Evolutionary conservation across 495 filamentous ascomycete genomes (phyloP), one percentile per base, ranked within the genome.

Genomic region (Hypoxylon rickii): DNA sequence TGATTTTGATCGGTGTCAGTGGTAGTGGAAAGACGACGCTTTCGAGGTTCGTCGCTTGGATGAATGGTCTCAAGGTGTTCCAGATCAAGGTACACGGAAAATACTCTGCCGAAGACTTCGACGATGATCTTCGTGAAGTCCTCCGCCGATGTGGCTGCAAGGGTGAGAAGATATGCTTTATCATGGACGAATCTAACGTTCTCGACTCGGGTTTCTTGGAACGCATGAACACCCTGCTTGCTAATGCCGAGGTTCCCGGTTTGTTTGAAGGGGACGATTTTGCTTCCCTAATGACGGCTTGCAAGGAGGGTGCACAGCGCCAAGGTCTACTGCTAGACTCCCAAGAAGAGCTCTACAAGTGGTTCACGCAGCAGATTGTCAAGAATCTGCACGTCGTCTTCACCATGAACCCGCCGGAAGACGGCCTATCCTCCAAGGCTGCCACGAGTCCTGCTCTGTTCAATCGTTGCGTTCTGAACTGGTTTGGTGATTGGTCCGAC

Each of bases 401-500:
- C 67, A 99, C 94, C 1, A 99, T 99, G 94, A 99, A 99, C 71
- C 94, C 94, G n/a, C 94, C 94, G 3, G 89, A 96, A 68, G 95
- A 93, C 55, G 94, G 93, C 1, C 73, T 99, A 34, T 92, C 89
- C 8, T 96, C 92, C 4, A 97, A 96, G 74, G 95, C 94, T 44
- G 94, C 94, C 13, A 99, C 95, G 11, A 96, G 90, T 78, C 94
- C 94, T 34, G 94, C 94, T 21, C 73, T 99, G 61, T 99, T 99
- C 85, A 99, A 99, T 74, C 86, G 94, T 76, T 99, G 94, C 66
- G 94, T 99, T 36, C 85, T 99, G 46, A 99, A 99, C 75, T 99
- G 94, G 94, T 96, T 97, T 70, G 94, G 94, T 40, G 94, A 99
- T 75, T 99, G 94, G 94, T 97, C 94, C 6, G 94, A 97, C 70